These are phyloP conservation scores for Dactylellina haptotyla DNA, from an alignment of 2,329 filamentous ascomycete species.

Conservation along the genomic window DNA sequence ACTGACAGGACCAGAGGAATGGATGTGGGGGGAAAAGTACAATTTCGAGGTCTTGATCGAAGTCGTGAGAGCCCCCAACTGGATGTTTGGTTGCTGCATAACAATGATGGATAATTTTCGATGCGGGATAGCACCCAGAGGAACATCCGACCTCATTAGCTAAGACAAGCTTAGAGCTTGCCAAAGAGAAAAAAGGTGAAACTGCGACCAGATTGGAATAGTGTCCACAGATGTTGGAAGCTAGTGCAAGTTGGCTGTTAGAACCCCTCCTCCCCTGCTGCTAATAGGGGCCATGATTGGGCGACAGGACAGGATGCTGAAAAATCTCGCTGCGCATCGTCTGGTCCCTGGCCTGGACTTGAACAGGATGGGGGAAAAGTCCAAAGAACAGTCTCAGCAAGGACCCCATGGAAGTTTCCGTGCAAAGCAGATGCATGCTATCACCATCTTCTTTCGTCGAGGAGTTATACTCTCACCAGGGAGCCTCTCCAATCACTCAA, in stretches of 20 bases:
- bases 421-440: background rate
- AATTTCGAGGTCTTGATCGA: constrained; percentile 17
- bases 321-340: constrained; percentile 29
- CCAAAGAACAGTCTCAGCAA: background rate
- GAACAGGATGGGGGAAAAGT: constrained; percentile 13
- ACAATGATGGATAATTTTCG: constrained; percentile 44
- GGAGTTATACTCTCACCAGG: no score
- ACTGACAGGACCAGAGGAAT: constrained; percentile 19
- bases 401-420: constrained; percentile 14
- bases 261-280: constrained; percentile 31
- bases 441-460: no score
- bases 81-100: constrained; percentile 26
- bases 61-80: background rate
- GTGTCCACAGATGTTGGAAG: constrained; percentile 31
- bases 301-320: constrained; percentile 16
- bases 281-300: constrained; percentile 41
- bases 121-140: constrained; percentile 37
- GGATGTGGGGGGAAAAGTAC: constrained; percentile 20
- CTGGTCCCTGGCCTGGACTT: constrained; percentile 42
- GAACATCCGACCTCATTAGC: constrained; percentile 48
- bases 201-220: constrained; percentile 37
- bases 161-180: constrained; percentile 46
- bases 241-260: constrained; percentile 37
- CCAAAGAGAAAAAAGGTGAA: constrained; percentile 31
- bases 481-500: no score